Evolutionary conservation across 495 filamentous ascomycete species (phyloP), one percentile per base, ranked within the genome.

Genomic region (Barbatosphaeria neglecta): DNA sequence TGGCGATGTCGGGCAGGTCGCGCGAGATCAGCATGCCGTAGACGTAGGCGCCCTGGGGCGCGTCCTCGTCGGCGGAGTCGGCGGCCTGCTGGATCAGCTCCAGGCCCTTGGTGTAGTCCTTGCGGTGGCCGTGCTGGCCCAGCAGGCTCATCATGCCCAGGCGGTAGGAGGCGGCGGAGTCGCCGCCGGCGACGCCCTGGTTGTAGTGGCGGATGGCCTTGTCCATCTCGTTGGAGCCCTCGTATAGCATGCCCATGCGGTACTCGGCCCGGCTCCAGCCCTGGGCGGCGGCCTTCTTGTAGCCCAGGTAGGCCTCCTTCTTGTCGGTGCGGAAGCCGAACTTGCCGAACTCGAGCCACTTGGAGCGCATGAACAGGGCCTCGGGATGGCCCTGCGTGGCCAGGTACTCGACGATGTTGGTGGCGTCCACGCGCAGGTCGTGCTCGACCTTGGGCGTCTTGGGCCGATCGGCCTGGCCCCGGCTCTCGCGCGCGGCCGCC

Each of bases 271-370:
- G 74, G n/a, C 86, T 83, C 69, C 84, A 94, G n/a, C 87, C 88
- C 48, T 83, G 82, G 47, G 93, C 83, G 39, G 88, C 85, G n/a
- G 92, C 84, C 50, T 84, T 72, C 43, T 77, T 78, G 65, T 95
- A 98, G 54, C 80, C 83, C 40, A 80, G 63, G 61, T 90, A 97
- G 16, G 92, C 92, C 64, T 95, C 90, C 54, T 90, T 89, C 65
- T 93, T 95, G 68, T 97, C 90, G 48, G 85, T 70, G 17, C 85
- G 80, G 51, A 78, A 78, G 18, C 86, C 87, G 62, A 95, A 97
- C 62, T 96, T 95, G 48, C 92, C 92, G 68, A 97, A 97, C 62
- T 98, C 92, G 25, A 95, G 73, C 93, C 92, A 97, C 76, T 92
- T 96, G 45, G 86, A 87, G 61, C 81, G 82, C 70, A 98, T 87